Evolutionary conservation across 2,329 filamentous ascomycete species (phyloP).

Genomic region (Fusarium chlamydosporum): DNA sequence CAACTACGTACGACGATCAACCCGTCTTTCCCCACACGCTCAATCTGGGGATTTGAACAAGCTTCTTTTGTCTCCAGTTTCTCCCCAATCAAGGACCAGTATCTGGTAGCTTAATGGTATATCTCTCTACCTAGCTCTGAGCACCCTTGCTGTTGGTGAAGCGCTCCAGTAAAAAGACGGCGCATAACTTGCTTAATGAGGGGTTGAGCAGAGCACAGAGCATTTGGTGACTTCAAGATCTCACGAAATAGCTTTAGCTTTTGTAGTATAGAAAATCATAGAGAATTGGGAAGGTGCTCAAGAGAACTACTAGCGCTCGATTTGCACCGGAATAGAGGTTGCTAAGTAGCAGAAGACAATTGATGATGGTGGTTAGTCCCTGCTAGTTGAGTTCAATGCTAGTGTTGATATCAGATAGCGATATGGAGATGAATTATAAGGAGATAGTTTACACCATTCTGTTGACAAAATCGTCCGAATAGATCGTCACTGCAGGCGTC

Average conservation of each 20-base stretch:
- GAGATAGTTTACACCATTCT: not conserved
- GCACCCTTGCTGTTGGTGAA: slow-evolving; percentile 33
- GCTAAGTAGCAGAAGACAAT: not conserved
- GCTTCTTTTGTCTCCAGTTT: slow-evolving; percentile 7
- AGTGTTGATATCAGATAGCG: not conserved
- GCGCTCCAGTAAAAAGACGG: slow-evolving; percentile 38
- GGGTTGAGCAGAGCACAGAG: slow-evolving; percentile 7
- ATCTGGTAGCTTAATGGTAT: slow-evolving; percentile 18
- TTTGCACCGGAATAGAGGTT: not conserved
- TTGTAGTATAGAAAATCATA: not conserved
- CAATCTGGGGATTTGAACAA: slow-evolving; percentile 24
- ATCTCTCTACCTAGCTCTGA: slow-evolving; percentile 17
- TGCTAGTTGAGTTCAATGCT: not conserved
- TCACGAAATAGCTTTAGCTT: not conserved
- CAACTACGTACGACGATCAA: slow-evolving; percentile 5
- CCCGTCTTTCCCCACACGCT: not conserved
- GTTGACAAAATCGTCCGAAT: not conserved
- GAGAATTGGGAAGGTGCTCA: not conserved
- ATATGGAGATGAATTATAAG: no score
- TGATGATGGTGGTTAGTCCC: not conserved
- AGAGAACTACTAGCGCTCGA: slow-evolving; percentile 21
- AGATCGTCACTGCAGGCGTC: not conserved
- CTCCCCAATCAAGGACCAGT: slow-evolving; percentile 4
- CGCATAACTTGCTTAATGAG: slow-evolving; percentile 35
- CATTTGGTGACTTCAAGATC: slow-evolving; percentile 1